These are phyloP conservation scores for Ananas comosus DNA, from an alignment of 176 grass and related monocot species.

Conservation along the genomic window DNA sequence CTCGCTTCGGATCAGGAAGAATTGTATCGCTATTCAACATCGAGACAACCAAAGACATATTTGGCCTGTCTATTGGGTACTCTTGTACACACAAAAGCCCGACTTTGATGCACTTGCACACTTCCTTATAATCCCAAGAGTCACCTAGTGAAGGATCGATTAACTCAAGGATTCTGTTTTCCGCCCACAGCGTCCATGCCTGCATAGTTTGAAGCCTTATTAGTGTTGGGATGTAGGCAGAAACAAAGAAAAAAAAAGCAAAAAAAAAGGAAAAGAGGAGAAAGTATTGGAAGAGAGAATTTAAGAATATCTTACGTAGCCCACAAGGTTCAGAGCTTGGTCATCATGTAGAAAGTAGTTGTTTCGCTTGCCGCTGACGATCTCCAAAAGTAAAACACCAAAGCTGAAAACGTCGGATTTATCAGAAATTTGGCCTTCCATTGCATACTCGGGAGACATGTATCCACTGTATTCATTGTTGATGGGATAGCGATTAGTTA, in stretches of 20 bases:
- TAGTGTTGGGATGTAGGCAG: not conserved
- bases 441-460: conserved; percentile 56
- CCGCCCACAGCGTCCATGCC: conserved; percentile 45
- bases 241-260: not conserved
- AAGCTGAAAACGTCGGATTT: conserved; percentile 51
- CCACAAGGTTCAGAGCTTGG: conserved; percentile 24
- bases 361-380: conserved; percentile 37
- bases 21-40: conserved; percentile 25
- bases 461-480: conserved; percentile 26
- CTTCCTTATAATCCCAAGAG: conserved; percentile 11
- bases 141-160: conserved; percentile 25
- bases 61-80: conserved; percentile 20
- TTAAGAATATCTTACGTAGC: conserved; percentile 24
- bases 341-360: conserved; percentile 6
- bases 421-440: conserved; percentile 39
- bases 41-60: conserved; percentile 25
- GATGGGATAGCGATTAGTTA: not conserved
- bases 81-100: conserved; percentile 47
- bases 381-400: conserved; percentile 42
- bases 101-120: conserved; percentile 33
- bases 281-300: not conserved
- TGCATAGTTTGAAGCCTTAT: conserved; percentile 10
- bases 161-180: conserved; percentile 21
- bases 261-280: not conserved
- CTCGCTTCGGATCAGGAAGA: conserved; percentile 17